Base-by-base conservation (phyloP, 106 monocot species). In the Allium fistulosum region DNA sequence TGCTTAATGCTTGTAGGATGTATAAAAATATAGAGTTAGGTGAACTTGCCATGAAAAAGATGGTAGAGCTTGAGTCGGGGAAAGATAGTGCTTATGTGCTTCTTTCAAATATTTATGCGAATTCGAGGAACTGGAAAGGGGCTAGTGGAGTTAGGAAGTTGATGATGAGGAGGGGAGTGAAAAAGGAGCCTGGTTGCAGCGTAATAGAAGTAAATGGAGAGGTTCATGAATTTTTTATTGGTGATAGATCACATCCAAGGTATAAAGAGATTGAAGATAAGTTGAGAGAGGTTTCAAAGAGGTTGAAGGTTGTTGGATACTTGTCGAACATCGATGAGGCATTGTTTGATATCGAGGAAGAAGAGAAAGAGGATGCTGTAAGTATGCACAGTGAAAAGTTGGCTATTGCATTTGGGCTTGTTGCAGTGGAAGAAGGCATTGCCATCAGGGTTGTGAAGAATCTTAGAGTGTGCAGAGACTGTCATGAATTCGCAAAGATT, bases 81-180 rank as follows among this genome's bases (percentile, higher is more conserved):
- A 85, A 95, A 17, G 79, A 88, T n/a, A 85, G 82, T 0, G 91
- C 91, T n/a, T 83, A 88, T 65, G 95, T 95, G 14, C 79, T 81
- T 5, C 57, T 96, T 26, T 85, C 88, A 2, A 95, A 95, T 56
- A 85, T 91, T 8, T 95, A 95, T 22, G 91, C 91, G 2, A 85
- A 85, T 11, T 81, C 71, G 4, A 72, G 73, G 69, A 80, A 81
- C 26, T 95, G 95, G 88, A 80, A 72, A 26, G 83, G 79, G 62
- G 91, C 84, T 9, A 71, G 56, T 47, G 61, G 64, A 10, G 83
- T 91, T 7, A 69, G 95, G 48, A 75, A 81, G 69, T 28, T 73
- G 77, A 91, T 91, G 95, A 85, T 79, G 79, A 58, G 77, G 8
- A 83, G 71, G 37, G 83, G 88, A 1, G 85, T 91, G 62, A 83